phyloP scores from a whole-genome alignment of 2,329 filamentous ascomycete genomes.

The Chaetoscypha palmicola region DNA sequence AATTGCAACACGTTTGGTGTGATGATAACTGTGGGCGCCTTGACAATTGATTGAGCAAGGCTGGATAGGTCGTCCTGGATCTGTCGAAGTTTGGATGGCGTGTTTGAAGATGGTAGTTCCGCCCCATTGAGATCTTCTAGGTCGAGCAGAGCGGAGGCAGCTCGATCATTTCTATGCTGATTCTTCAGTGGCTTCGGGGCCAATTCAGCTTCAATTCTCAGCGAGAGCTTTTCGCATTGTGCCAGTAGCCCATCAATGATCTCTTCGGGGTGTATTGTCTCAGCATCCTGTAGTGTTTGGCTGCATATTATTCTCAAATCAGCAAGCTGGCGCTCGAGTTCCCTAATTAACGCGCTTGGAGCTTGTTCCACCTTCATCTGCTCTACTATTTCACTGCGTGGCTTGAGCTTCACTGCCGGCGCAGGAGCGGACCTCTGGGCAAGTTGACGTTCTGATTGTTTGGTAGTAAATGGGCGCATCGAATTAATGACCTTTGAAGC shows the following conservation, averaged over 20 bases:
- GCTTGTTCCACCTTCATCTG: neutral
- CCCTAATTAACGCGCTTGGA: conserved; percentile 11
- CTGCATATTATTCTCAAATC: neutral
- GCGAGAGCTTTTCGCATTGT: conserved; percentile 21
- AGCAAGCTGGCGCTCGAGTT: too few relatives aligned
- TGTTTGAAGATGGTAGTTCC: conserved; percentile 8
- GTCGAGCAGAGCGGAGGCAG: conserved; percentile 49
- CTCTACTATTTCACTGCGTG: too few relatives aligned
- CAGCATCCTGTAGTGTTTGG: neutral
- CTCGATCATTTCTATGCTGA: conserved; percentile 27
- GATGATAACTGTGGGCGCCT: conserved; percentile 72
- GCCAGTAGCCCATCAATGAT: conserved; percentile 16
- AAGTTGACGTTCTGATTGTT: conserved; percentile 11
- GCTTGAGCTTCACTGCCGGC: neutral
- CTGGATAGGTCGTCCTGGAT: conserved; percentile 46
- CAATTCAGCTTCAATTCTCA: conserved; percentile 22
- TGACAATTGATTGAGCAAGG: conserved; percentile 62
- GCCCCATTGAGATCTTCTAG: conserved; percentile 30
- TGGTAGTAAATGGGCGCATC: conserved; percentile 19
- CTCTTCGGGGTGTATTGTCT: conserved; percentile 21
- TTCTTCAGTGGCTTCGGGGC: conserved; percentile 10
- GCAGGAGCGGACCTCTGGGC: conserved; percentile 3
- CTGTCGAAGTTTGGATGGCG: conserved; percentile 9
- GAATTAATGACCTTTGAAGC: conserved; percentile 13
- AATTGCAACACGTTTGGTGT: conserved; percentile 61